These are phyloP conservation scores for Blastobotrys elegans DNA, from an alignment of 1,139 yeast species.

Conservation along the genomic window DNA sequence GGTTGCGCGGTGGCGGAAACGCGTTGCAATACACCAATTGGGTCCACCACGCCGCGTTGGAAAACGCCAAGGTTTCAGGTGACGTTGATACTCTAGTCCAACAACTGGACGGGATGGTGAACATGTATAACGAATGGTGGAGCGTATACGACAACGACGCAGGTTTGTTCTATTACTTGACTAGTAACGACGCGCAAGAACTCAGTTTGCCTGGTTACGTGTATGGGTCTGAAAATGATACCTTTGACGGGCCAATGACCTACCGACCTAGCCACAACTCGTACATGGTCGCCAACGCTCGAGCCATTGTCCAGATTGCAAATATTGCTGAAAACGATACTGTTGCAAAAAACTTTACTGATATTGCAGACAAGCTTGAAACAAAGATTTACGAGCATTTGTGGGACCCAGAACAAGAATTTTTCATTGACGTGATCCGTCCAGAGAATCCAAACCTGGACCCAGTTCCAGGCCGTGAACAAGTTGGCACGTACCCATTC, in stretches of 20 bases:
- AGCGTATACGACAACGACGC: not conserved
- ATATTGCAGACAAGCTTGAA: not conserved
- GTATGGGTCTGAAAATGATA: not conserved
- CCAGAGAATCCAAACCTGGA: not conserved
- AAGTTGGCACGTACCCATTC: conserved; percentile 4
- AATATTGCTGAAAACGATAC: not conserved
- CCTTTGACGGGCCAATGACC: conserved; percentile 1
- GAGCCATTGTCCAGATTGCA: conserved; percentile 4
- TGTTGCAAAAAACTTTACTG: not conserved
- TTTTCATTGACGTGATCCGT: not conserved
- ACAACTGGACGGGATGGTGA: conserved; percentile 3
- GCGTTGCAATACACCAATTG: conserved; percentile 4
- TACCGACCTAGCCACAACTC: conserved; percentile 5
- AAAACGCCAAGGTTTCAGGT: conserved; percentile 1
- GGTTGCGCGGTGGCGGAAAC: conserved; percentile 7
- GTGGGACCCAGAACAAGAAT: not conserved
- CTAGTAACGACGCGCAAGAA: conserved; percentile 6
- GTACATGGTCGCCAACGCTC: conserved; percentile 7
- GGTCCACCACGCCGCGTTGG: conserved; percentile 1
- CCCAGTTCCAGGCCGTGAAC: conserved; percentile 1
- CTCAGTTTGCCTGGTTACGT: conserved; percentile 1
- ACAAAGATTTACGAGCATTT: not conserved
- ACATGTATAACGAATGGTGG: conserved; percentile 1
- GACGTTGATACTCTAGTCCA: not conserved
- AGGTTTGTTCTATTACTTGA: not conserved